Evolutionary conservation across 2,329 filamentous ascomycete genomes (phyloP), one percentile per base, ranked within the genome.

Genomic region (Pseudogymnoascus sp.): DNA sequence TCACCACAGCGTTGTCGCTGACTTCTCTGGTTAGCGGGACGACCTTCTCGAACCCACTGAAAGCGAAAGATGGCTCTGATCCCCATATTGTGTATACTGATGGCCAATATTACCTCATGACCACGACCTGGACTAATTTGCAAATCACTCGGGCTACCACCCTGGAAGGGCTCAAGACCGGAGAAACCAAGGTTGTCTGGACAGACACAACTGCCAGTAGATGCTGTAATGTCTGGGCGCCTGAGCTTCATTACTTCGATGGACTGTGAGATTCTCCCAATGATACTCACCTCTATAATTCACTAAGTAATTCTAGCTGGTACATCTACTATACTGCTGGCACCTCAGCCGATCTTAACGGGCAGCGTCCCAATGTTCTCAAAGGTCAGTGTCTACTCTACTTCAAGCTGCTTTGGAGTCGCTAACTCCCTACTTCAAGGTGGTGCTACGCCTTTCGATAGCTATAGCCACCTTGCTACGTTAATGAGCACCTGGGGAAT

Each of bases 321-420:
- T 84, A 82, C 64, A 77, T 85, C 40, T 85, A 85, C 72, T 85
- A 84, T 69, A 81, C 82, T 0, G 80, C 81, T 1, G 81, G 82
- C 0, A 75, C 74, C 23, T 70, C 71, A 1, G 74, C 72, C 2
- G 76, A 82, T 65, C 72, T 84, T 1, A 79, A 79, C 33, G 75
- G 76, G 1, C 83, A 86, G 71, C 76, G 79, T 10, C 71, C 78
- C 3, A 79, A 85, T 63, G 83, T 82, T 19, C 74, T 85, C 3
- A 76, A 78, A 66, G 81, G 80, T 79, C 65, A 60, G 69, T 65
- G 15, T 0, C 23, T 11, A 15, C 19, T 17, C 36, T 8, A 21
- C n/a, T 10, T 47, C 8, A 35, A 26, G 10, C 64, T 53, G 62
- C 36, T 8, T 3, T 59, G 8, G 23, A 10, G 47, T 10, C 31